These are phyloP conservation scores for Anthostomella pinea DNA, from an alignment of 2,329 filamentous ascomycete species.

Conservation along the genomic window DNA sequence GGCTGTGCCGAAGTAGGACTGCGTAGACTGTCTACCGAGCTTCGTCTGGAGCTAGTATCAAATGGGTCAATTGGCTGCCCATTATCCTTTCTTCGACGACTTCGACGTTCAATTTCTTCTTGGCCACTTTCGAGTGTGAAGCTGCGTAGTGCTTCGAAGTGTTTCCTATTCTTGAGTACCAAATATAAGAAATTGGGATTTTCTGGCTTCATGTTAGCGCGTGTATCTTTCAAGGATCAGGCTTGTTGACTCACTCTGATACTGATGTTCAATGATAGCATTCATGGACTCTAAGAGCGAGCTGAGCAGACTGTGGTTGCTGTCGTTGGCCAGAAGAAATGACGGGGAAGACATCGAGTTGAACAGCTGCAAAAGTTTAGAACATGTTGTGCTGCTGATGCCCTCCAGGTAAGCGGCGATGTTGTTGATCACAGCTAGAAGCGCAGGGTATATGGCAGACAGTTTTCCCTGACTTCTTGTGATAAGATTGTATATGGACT, in stretches of 20 bases:
- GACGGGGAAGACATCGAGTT: slow-evolving; percentile 90
- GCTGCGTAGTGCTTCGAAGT: slow-evolving; percentile 78
- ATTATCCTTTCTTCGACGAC: slow-evolving; percentile 65
- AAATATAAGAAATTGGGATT: slow-evolving; percentile 81
- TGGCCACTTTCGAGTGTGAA: slow-evolving; percentile 92
- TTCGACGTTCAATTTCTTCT: slow-evolving; percentile 82
- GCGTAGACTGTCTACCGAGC: slow-evolving; percentile 65
- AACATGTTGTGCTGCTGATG: slow-evolving; percentile 70
- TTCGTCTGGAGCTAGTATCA: slow-evolving; percentile 50
- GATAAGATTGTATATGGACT: slow-evolving; percentile 91
- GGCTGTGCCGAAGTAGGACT: slow-evolving; percentile 57
- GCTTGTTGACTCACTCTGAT: slow-evolving; percentile 65
- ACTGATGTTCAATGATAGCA: slow-evolving; percentile 85
- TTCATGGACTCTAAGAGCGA: slow-evolving; percentile 88
- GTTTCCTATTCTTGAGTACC: slow-evolving; percentile 74
- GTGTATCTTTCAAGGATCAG: no score
- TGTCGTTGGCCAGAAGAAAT: slow-evolving; percentile 89
- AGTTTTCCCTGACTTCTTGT: slow-evolving; percentile 87
- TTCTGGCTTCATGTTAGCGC: slow-evolving; percentile 43
- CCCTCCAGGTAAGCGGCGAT: slow-evolving; percentile 80
- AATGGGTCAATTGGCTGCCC: slow-evolving; percentile 47
- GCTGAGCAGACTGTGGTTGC: slow-evolving; percentile 76
- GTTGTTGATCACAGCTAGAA: slow-evolving; percentile 91
- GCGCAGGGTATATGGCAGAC: slow-evolving; percentile 85
- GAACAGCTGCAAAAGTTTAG: slow-evolving; percentile 84